Evolutionary conservation across 345 rosid genomes (phyloP).

Genomic region (Capsella bursapastoris): DNA sequence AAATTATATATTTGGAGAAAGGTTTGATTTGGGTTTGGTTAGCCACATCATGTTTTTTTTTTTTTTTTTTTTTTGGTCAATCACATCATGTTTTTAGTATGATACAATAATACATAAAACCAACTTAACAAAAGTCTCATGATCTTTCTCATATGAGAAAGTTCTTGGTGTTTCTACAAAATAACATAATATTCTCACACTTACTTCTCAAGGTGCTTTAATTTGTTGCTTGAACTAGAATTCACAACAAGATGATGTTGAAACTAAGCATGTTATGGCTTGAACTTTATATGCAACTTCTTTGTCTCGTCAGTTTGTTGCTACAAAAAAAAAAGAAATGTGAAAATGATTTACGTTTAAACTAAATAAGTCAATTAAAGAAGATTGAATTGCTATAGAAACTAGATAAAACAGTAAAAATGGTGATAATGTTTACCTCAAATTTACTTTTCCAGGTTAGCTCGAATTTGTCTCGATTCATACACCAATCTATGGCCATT

Average conservation of each 20-base stretch:
- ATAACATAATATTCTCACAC: not conserved
- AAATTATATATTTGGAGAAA: not conserved
- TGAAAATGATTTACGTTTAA: not conserved
- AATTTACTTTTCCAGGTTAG: constrained; percentile 43
- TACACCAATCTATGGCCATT: constrained; percentile 74
- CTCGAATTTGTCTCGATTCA: constrained; percentile 53
- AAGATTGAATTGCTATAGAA: not conserved
- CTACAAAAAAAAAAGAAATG: constrained; percentile 40
- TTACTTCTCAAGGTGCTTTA: not conserved
- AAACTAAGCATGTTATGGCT: constrained; percentile 41
- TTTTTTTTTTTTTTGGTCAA: too few species aligned
- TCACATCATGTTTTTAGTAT: constrained; percentile 21
- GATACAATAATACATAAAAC: constrained; percentile 5
- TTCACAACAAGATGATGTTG: constrained; percentile 13
- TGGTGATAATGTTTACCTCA: constrained; percentile 48
- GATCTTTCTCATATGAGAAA: constrained; percentile 11
- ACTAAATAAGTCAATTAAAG: not conserved
- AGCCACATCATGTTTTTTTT: constrained; percentile 11
- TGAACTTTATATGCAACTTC: constrained; percentile 45
- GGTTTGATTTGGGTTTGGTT: constrained; percentile 8
- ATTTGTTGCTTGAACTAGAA: not conserved
- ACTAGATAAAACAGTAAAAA: too few species aligned
- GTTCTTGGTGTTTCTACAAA: constrained; percentile 12
- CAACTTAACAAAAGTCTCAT: constrained; percentile 15
- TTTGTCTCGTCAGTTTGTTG: constrained; percentile 56